Evolutionary conservation across 2,329 filamentous ascomycete genomes (phyloP), one percentile per base, ranked within the genome.

Genomic region (Fusarium vanettenii): DNA sequence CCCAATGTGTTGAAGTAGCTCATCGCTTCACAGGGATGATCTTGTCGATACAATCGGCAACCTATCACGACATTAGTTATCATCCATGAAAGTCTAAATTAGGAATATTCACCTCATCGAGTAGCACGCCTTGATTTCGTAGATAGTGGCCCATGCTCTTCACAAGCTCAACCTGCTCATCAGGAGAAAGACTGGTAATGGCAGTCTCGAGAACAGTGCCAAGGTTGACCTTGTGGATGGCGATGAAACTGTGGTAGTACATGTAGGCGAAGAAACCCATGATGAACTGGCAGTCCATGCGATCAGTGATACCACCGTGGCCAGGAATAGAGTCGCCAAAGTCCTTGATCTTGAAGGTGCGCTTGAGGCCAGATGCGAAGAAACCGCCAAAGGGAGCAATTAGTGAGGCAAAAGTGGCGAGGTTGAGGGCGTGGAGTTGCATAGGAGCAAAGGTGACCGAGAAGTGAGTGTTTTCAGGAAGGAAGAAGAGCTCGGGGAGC

Each of bases 251-350:
- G 83, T 98, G 95, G 85, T 97, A 99, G 86, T 99, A 99, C 90
- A 99, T 95, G 87, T 95, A 98, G 18, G 96, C 91, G 80, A 99
- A 98, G 85, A 98, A 97, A 10, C 97, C 97, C 97, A 99, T 99
- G 87, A 98, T 98, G 86, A 99, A 99, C 82, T 99, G 97, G 83
- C 97, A 99, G 82, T 99, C 97, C 96, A 99, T 98, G 72, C 97
- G 94, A 82, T 99, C 97, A 18, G 97, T 99, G 86, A 99, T 98
- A 78, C 97, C 97, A 71, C 97, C 97, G 80, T 99, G 97, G 25
- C 97, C 97, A 2, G 97, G 97, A 78, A 99, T 99, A 2, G 95
- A 97, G 84, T 99, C 94, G 77, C 97, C 97, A 85, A 99, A 99
- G 86, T 99, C 97, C 89, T 99, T 99, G 89, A 99, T 97, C 87